These are phyloP conservation scores for Pistacia vera DNA, from an alignment of 345 rosid genomes.

Conservation along the genomic window DNA sequence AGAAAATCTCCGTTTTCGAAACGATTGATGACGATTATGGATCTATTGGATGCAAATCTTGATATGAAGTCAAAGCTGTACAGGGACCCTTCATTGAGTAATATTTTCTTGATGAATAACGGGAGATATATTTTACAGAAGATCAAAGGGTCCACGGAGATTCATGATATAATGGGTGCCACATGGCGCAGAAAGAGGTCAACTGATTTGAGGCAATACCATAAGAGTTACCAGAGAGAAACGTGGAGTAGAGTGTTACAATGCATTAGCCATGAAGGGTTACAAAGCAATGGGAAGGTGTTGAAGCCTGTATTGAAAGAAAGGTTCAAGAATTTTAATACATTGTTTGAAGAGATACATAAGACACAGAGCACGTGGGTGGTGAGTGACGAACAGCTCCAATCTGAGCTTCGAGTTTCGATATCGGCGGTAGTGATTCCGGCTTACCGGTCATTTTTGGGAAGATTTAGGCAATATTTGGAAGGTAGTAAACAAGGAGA, in stretches of 20 bases:
- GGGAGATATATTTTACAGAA: conserved; percentile 81
- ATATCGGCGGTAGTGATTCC: conserved; percentile 82
- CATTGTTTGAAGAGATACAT: conserved; percentile 86
- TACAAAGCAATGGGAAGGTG: conserved; percentile 67
- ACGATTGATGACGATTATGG: conserved; percentile 62
- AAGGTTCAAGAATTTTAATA: conserved; percentile 71
- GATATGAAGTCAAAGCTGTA: conserved; percentile 68
- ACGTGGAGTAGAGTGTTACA: conserved; percentile 77
- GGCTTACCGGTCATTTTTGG: conserved; percentile 76
- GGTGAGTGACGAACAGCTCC: conserved; percentile 82
- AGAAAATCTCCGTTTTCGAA: conserved; percentile 41
- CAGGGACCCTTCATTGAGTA: conserved; percentile 55
- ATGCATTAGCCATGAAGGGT: conserved; percentile 66
- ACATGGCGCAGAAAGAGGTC: conserved; percentile 69
- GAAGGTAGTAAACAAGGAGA: conserved; percentile 72
- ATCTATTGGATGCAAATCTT: conserved; percentile 59
- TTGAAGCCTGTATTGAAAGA: conserved; percentile 70
- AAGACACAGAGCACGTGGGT: conserved; percentile 88
- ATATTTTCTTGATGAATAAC: conserved; percentile 89
- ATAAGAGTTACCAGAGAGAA: conserved; percentile 81
- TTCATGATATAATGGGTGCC: conserved; percentile 60
- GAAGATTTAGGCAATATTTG: conserved; percentile 72
- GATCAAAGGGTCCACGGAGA: conserved; percentile 67
- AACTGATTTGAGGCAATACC: conserved; percentile 67
- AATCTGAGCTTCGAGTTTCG: conserved; percentile 85